Conservation (phyloP, 768 basidiomycete genomes). For the Collybia sordida region DNA sequence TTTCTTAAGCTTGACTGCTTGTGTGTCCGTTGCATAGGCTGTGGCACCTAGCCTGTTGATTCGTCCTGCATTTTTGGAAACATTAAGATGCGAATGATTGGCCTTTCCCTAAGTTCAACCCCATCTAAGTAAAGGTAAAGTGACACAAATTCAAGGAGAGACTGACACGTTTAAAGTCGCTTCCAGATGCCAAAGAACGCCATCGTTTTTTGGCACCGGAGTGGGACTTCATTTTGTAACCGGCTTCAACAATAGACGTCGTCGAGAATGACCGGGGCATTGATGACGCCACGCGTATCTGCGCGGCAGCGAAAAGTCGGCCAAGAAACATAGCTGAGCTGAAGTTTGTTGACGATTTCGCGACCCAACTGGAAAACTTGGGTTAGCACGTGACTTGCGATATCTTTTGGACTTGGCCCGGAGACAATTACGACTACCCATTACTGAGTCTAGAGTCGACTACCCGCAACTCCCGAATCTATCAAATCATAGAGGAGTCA, state of each 20-base stretch:
- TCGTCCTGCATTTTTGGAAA: slow-evolving; percentile 59
- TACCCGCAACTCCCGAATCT: background rate
- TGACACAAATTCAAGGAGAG: background rate
- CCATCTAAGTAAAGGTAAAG: background rate
- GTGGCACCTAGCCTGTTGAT: slow-evolving; percentile 68
- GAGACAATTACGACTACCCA: background rate
- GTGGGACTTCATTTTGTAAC: slow-evolving; percentile 81
- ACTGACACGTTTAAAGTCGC: slow-evolving; percentile 73
- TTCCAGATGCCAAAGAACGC: slow-evolving; percentile 65
- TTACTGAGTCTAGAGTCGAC: background rate
- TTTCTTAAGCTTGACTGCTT: slow-evolving; percentile 69
- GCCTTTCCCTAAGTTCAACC: slow-evolving; percentile 57
- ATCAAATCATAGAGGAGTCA: slow-evolving; percentile 1
- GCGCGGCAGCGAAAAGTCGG: slow-evolving; percentile 6
- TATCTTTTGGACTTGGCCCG: background rate
- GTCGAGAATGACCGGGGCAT: slow-evolving; percentile 56
- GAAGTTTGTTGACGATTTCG: too few relatives aligned
- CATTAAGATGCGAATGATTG: slow-evolving; percentile 73
- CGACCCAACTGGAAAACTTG: background rate
- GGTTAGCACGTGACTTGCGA: slow-evolving; percentile 11
- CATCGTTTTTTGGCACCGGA: slow-evolving; percentile 82
- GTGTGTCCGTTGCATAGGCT: slow-evolving; percentile 62
- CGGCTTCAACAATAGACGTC: slow-evolving; percentile 49
- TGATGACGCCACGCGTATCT: slow-evolving; percentile 14
- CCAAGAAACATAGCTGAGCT: slow-evolving; percentile 10